These are phyloP conservation scores for Diplodia intermedia DNA, from an alignment of 2,329 filamentous ascomycete species.

Conservation along the genomic window DNA sequence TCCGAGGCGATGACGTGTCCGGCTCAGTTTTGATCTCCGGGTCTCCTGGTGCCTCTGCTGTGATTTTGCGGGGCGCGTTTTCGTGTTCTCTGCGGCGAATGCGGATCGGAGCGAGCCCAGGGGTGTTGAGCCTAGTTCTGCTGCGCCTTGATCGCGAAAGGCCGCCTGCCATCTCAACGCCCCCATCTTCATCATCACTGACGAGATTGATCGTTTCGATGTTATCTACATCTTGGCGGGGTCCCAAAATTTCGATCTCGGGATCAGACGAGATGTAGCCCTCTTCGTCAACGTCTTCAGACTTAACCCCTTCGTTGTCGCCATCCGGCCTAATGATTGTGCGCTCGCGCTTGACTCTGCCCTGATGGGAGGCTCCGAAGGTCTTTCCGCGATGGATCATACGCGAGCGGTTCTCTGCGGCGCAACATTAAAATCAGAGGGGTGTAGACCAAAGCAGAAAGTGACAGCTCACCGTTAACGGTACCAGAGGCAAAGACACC, in stretches of 20 bases:
- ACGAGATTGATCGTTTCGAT: slow-evolving; percentile 59
- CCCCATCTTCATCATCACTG: slow-evolving; percentile 58
- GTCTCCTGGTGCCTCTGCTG: slow-evolving; percentile 59
- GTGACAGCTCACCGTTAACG: slow-evolving; percentile 16
- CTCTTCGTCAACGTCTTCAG: slow-evolving; percentile 44
- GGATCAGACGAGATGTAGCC: slow-evolving; percentile 59
- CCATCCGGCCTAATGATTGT: neutral
- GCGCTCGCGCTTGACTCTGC: slow-evolving; percentile 22
- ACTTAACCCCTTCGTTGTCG: slow-evolving; percentile 42
- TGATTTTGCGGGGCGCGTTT: slow-evolving; percentile 61
- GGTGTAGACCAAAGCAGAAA: neutral
- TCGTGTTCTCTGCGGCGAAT: slow-evolving; percentile 63
- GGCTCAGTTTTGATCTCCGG: slow-evolving; percentile 47
- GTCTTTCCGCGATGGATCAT: slow-evolving; percentile 32
- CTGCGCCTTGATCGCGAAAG: slow-evolving; percentile 32
- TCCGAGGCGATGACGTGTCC: slow-evolving; percentile 38
- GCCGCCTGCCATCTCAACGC: slow-evolving; percentile 39
- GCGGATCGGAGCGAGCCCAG: slow-evolving; percentile 59
- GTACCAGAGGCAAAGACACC: slow-evolving; percentile 27
- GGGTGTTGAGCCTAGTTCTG: slow-evolving; percentile 17
- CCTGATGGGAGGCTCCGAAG: slow-evolving; percentile 18
- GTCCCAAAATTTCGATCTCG: slow-evolving; percentile 56
- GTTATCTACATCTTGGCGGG: slow-evolving; percentile 63
- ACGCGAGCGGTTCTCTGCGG: slow-evolving; percentile 20
- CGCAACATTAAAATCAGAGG: neutral